Evolutionary conservation across 768 basidiomycete species (phyloP).

Genomic region (Paxillus ammoniavirescens): DNA sequence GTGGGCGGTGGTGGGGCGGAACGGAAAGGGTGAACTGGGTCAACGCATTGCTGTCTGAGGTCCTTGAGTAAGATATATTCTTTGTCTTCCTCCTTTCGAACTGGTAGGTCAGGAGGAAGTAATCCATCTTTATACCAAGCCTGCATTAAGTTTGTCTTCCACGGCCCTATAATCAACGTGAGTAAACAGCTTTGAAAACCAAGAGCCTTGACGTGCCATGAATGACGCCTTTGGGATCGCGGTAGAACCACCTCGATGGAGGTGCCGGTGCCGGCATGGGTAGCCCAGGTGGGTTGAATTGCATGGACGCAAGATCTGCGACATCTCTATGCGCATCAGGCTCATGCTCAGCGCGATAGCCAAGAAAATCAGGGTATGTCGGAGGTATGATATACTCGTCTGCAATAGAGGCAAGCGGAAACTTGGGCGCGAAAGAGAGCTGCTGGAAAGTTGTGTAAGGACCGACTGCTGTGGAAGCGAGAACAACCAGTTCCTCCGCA

Average conservation of each 20-base stretch:
- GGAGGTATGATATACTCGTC: conserved; percentile 92
- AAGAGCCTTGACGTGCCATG: conserved; percentile 54
- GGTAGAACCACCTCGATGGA: conserved; percentile 79
- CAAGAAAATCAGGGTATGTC: conserved; percentile 77
- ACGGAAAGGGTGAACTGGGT: conserved; percentile 78
- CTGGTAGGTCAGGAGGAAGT: conserved; percentile 78
- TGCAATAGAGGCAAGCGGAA: conserved; percentile 85
- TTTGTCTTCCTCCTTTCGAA: conserved; percentile 71
- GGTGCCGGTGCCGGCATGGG: conserved; percentile 66
- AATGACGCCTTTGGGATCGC: conserved; percentile 76
- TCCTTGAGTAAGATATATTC: conserved; percentile 71
- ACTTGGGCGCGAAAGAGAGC: conserved; percentile 77
- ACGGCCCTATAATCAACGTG: conserved; percentile 56
- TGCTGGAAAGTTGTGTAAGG: conserved; percentile 94
- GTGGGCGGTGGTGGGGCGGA: conserved; percentile 43
- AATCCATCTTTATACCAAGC: conserved; percentile 86
- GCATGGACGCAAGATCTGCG: conserved; percentile 54
- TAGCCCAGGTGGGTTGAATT: conserved; percentile 79
- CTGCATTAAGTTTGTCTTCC: conserved; percentile 88
- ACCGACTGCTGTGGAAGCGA: conserved; percentile 71
- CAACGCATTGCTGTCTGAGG: conserved; percentile 72
- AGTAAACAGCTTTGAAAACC: conserved; percentile 5
- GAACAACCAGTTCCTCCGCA: conserved; percentile 64
- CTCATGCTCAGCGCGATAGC: conserved; percentile 66
- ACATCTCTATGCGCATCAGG: conserved; percentile 45